Conservation (phyloP, 1,284 basidiomycete species). For the Heterobasidion annosum region DNA sequence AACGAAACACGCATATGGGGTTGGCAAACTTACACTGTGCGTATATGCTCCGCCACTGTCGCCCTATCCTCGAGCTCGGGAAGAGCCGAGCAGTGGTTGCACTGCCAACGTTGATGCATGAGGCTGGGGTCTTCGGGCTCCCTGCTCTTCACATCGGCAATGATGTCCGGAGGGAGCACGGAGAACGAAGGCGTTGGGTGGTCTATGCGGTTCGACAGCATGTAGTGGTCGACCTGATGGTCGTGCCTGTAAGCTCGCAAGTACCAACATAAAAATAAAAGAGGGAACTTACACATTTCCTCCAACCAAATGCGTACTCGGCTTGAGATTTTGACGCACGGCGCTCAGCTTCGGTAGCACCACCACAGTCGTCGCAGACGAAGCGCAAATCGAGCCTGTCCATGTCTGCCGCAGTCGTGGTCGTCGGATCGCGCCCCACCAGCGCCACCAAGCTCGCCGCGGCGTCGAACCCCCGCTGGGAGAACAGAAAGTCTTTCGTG, state of each 20-base stretch:
- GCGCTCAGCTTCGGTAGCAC: neutral
- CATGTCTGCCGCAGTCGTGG: neutral
- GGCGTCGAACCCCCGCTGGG: no score
- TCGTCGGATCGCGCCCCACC: neutral
- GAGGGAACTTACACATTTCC: neutral
- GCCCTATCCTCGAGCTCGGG: neutral
- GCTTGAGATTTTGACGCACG: neutral
- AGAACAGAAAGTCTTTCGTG: neutral
- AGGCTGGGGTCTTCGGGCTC: neutral
- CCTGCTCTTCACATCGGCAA: neutral
- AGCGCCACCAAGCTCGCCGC: neutral
- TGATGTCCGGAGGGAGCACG: neutral
- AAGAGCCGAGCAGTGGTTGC: neutral
- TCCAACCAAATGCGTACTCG: neutral
- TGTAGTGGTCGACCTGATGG: neutral
- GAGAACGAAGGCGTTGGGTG: neutral
- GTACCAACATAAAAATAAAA: neutral
- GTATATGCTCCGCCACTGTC: neutral
- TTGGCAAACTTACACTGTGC: neutral
- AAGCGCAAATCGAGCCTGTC: neutral
- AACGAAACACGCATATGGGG: no score
- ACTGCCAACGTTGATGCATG: neutral
- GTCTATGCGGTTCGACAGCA: neutral
- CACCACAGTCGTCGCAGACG: neutral
- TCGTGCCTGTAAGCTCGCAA: no score